These are phyloP conservation scores for Cutaneotrichosporon sp. DNA, from an alignment of 1,284 basidiomycete genomes.

Conservation along the genomic window DNA sequence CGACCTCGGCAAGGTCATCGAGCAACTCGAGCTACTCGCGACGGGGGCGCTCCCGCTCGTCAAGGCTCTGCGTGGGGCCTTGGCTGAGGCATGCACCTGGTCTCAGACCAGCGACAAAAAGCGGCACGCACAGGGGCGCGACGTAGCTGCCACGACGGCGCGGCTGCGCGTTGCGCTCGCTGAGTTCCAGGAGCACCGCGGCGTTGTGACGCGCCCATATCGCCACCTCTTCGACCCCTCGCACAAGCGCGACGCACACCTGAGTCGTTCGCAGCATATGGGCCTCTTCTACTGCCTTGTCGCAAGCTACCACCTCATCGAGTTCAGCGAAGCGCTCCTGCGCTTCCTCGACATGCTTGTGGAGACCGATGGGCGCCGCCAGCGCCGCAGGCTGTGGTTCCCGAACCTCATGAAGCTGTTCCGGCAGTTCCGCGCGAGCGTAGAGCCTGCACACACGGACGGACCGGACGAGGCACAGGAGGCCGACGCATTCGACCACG, in stretches of 20 bases:
- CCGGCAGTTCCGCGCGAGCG: constrained; percentile 26
- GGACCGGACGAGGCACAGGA: constrained; percentile 11
- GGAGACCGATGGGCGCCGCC: constrained; percentile 61
- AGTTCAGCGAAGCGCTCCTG: constrained; percentile 58
- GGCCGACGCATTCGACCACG: constrained; percentile 7
- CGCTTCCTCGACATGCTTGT: constrained; percentile 61
- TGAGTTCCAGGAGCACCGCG: constrained; percentile 56
- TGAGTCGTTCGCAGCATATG: constrained; percentile 42
- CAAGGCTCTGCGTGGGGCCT: constrained; percentile 28
- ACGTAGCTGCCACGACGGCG: neutral
- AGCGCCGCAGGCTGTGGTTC: constrained; percentile 65
- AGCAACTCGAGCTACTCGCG: constrained; percentile 60
- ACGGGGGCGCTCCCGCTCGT: constrained; percentile 63
- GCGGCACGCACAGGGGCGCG: neutral
- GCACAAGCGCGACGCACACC: constrained; percentile 20
- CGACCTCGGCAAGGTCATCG: constrained; percentile 59
- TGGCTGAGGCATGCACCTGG: constrained; percentile 40
- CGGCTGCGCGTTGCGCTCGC: constrained; percentile 44
- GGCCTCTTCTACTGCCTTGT: constrained; percentile 65
- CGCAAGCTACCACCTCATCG: constrained; percentile 71
- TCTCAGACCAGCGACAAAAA: constrained; percentile 14
- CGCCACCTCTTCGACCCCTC: constrained; percentile 61
- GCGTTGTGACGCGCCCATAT: constrained; percentile 70
- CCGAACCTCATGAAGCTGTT: constrained; percentile 57
- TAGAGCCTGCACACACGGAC: constrained; percentile 5